Percentiles rank a stretch among this genome's conserved stretches.
These are phyloP conservation scores for Alternaria sp. DNA, from an alignment of 2,329 filamentous ascomycete species.

Conservation along the genomic window DNA sequence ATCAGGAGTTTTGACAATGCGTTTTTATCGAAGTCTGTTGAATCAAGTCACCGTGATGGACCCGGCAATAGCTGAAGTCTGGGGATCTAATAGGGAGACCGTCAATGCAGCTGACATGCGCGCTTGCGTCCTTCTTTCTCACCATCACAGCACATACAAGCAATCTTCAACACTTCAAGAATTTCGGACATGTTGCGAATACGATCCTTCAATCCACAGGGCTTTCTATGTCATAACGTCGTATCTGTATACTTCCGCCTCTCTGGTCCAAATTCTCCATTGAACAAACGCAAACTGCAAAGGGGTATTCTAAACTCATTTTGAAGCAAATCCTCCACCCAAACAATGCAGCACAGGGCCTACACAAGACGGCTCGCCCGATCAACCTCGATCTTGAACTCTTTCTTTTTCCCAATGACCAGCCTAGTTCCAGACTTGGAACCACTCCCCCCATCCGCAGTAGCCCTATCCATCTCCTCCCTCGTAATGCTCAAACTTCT, in stretches of 20 bases:
- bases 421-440: slow-evolving; percentile 22
- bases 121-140: not conserved
- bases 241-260: not conserved
- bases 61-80: not conserved
- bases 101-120: not conserved
- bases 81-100: not conserved
- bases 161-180: not conserved
- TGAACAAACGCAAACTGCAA: not conserved
- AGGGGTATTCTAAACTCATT: slow-evolving; percentile 11
- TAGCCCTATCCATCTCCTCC: slow-evolving; percentile 18
- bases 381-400: slow-evolving; percentile 38
- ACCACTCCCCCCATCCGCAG: not conserved
- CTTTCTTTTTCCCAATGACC: slow-evolving; percentile 41
- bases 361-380: slow-evolving; percentile 20
- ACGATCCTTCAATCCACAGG: not conserved
- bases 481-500: slow-evolving; percentile 17
- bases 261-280: not conserved
- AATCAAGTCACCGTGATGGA: not conserved
- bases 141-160: not conserved
- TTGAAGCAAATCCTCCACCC: not conserved
- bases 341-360: not conserved
- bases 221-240: not conserved
- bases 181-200: not conserved
- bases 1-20: slow-evolving; percentile 21
- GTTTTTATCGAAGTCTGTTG: not conserved